These are phyloP conservation scores for Curvularia eragrostidis DNA, from an alignment of 2,329 filamentous ascomycete species.

Conservation along the genomic window DNA sequence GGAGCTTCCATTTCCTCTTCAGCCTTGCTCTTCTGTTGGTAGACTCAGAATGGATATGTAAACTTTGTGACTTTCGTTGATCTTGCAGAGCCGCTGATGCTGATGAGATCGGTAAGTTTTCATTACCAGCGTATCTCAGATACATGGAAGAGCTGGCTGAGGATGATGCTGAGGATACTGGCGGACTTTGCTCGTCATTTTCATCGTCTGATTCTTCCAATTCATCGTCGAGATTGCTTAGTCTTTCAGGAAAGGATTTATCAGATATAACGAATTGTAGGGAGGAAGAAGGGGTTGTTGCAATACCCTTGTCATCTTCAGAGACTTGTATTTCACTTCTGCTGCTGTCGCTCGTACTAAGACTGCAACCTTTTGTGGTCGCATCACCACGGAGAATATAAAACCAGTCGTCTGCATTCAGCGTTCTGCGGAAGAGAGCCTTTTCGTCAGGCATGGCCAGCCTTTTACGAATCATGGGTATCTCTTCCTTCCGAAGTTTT, in stretches of 20 bases:
- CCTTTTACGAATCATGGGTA: background rate
- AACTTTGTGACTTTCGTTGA: background rate
- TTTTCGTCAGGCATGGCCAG: background rate
- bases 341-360: no score
- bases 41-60: background rate
- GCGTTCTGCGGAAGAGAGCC: background rate
- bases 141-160: background rate
- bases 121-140: background rate
- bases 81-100: background rate
- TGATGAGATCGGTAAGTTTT: background rate
- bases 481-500: background rate
- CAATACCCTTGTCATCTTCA: conserved; percentile 26
- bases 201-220: background rate
- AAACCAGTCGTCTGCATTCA: conserved; percentile 4
- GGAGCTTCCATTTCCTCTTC: background rate
- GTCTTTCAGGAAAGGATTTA: background rate
- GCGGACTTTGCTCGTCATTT: background rate
- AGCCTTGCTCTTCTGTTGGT: background rate
- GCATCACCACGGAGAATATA: conserved; percentile 6
- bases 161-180: no score
- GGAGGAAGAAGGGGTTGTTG: conserved; percentile 35
- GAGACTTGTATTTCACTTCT: background rate
- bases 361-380: background rate
- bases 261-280: background rate
- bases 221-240: background rate